Conservation (phyloP, 2,329 filamentous ascomycete genomes). For the Fusarium chuoi region DNA sequence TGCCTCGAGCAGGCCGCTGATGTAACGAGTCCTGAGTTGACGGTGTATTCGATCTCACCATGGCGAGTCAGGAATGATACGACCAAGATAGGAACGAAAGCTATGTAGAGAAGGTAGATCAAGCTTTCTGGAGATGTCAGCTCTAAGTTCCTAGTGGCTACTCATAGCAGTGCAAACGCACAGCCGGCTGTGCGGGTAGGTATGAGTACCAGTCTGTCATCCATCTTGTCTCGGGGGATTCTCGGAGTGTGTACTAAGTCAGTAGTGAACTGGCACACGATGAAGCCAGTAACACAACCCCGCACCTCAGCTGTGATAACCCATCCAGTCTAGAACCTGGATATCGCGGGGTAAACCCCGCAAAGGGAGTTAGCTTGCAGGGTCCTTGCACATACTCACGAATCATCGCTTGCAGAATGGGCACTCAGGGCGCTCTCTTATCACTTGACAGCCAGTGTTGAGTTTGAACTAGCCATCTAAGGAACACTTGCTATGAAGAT, state of each 20-base stretch:
- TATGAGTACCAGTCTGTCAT: not conserved
- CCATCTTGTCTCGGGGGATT: not conserved
- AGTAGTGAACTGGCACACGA: not conserved
- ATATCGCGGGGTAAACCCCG: not conserved
- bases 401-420: not conserved
- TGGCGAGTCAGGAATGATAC: fast-evolving
- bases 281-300: not conserved
- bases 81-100: not conserved
- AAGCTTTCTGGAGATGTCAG: not conserved
- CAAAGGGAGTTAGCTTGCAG: not conserved
- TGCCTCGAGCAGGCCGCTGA: not conserved
- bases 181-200: not conserved
- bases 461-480: not conserved
- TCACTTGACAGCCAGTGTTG: not conserved
- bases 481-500: not conserved
- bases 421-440: not conserved
- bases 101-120: not conserved
- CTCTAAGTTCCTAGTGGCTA: not conserved
- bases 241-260: not conserved
- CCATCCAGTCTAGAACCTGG: not conserved
- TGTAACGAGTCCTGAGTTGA: not conserved
- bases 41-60: not conserved
- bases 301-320: not conserved
- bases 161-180: fast-evolving
- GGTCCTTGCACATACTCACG: not conserved